Evolutionary conservation across 192 early-diverging fungal genomes (phyloP).

Genomic region (Podochytrium sp.): DNA sequence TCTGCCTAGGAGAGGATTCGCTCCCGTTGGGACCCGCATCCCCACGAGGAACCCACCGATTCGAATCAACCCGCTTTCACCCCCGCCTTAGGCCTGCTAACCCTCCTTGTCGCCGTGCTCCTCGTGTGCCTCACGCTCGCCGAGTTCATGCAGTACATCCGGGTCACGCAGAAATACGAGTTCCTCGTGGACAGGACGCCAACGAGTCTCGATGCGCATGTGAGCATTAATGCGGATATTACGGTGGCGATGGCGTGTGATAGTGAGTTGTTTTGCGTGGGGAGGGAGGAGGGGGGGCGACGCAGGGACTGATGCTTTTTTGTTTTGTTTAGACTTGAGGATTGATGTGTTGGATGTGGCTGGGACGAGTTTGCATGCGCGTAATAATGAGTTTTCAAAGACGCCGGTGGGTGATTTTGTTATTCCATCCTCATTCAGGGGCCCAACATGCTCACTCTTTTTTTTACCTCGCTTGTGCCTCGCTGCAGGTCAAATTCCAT

Average conservation of each 20-base stretch:
- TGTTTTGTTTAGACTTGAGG: slow-evolving; percentile 49
- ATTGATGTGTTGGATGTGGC: slow-evolving; percentile 74
- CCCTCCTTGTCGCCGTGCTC: slow-evolving; percentile 67
- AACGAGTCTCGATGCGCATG: slow-evolving; percentile 48
- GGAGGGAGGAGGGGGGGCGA: slow-evolving; percentile 15
- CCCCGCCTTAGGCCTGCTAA: slow-evolving; percentile 61
- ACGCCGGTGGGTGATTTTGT: slow-evolving; percentile 24
- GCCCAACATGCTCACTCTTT: neutral
- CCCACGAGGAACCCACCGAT: too few relatives aligned
- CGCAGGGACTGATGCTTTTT: neutral
- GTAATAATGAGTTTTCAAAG: slow-evolving; percentile 52
- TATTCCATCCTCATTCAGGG: too few relatives aligned
- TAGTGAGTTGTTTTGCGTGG: slow-evolving; percentile 33
- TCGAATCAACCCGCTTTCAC: too few relatives aligned
- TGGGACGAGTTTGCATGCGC: slow-evolving; percentile 61
- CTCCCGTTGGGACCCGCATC: too few relatives aligned
- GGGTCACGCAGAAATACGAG: slow-evolving; percentile 68
- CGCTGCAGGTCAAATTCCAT: slow-evolving; percentile 14
- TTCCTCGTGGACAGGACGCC: slow-evolving; percentile 76
- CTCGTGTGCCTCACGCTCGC: slow-evolving; percentile 69
- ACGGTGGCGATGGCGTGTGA: slow-evolving; percentile 87
- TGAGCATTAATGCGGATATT: slow-evolving; percentile 87
- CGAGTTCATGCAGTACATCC: slow-evolving; percentile 73
- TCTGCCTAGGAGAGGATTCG: too few relatives aligned
- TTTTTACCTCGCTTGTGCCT: neutral